phyloP scores from a whole-genome alignment of 176 grass and related monocot genomes.

The Elymus sibiricus region DNA sequence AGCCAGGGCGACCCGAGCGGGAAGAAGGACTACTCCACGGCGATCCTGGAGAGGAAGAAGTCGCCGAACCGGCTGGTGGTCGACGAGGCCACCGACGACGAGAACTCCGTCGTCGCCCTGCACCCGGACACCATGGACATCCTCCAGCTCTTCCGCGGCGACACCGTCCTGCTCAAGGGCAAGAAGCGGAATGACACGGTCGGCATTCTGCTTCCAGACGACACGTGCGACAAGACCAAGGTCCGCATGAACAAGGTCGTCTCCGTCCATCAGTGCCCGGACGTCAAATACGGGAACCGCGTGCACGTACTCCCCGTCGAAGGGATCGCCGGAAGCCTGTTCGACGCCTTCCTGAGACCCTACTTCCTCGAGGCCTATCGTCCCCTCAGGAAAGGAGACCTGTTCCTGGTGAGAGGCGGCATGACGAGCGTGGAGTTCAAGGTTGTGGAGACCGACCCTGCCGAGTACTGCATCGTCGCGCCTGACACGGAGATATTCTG shows the following conservation, averaged over 20 bases:
- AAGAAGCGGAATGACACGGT: constrained; percentile 80
- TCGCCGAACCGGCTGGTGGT: too few species aligned
- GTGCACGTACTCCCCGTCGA: constrained; percentile 60
- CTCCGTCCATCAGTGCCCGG: constrained; percentile 15
- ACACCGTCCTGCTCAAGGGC: constrained; percentile 29
- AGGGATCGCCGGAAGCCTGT: constrained; percentile 66
- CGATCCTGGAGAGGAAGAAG: too few species aligned
- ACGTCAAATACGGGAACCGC: constrained; percentile 69
- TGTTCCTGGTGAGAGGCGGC: constrained; percentile 71
- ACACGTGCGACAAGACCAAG: constrained; percentile 63
- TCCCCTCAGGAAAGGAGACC: constrained; percentile 67
- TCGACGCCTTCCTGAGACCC: constrained; percentile 66
- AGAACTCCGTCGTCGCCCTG: too few species aligned
- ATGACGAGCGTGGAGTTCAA: constrained; percentile 85
- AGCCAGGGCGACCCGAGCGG: too few species aligned
- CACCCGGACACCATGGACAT: too few species aligned
- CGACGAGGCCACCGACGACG: too few species aligned
- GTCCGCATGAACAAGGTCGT: constrained; percentile 73
- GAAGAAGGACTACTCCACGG: too few species aligned
- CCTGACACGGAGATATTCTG: constrained; percentile 82
- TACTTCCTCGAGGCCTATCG: constrained; percentile 79
- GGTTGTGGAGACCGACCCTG: constrained; percentile 70
- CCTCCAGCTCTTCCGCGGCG: too few species aligned
- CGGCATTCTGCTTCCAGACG: constrained; percentile 67
- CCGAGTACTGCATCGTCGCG: constrained; percentile 69